Evolutionary conservation across 2,329 filamentous ascomycete genomes (phyloP), one percentile per base, ranked within the genome.

Genomic region (Pyrenochaeta sp.): DNA sequence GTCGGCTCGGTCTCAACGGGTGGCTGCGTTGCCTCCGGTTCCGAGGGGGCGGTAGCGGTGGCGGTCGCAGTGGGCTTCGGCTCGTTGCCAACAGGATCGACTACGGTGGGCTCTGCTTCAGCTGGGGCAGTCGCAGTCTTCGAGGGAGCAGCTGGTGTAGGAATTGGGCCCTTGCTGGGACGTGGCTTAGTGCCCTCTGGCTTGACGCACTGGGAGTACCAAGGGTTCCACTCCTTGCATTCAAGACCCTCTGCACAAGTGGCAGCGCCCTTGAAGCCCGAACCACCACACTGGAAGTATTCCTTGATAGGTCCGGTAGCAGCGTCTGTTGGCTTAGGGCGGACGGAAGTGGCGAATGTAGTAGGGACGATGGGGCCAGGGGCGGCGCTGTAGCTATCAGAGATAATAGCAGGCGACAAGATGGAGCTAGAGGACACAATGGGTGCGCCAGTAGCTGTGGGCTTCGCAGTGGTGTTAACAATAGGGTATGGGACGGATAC

Each of bases 201-300:
- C 55, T 66, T 50, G 34, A 73, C 28, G 66, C 82, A 83, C 74
- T 83, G 82, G 40, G 64, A 77, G 73, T 83, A 83, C 65, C 77
- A 83, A 1, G 72, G 66, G 72, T 83, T 83, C 56, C 60, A 68
- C 4, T 68, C 67, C 50, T 75, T 73, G 73, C 81, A 83, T 9
- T 67, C 69, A 30, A 64, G 67, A 7, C 80, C 81, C 37, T 68
- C 54, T 3, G 73, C 76, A 54, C 81, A 83, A 27, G 65, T 56
- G 0, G 69, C 76, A 13, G 75, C 55, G 27, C 81, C 81, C 15
- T 67, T 77, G 61, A 69, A 82, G 59, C 69, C 74, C 19, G 71
- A 64, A 15, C 81, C 82, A 66, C 81, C 81, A 61, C 82, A 83
- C 64, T 81, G 81, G 36, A 63, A 63, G 58, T 62, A 73, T 27